Percentiles rank a stretch among this genome's conserved stretches.
Evolutionary conservation across 2,329 filamentous ascomycete species (phyloP).

Genomic region (Epichloe coenophiala): DNA sequence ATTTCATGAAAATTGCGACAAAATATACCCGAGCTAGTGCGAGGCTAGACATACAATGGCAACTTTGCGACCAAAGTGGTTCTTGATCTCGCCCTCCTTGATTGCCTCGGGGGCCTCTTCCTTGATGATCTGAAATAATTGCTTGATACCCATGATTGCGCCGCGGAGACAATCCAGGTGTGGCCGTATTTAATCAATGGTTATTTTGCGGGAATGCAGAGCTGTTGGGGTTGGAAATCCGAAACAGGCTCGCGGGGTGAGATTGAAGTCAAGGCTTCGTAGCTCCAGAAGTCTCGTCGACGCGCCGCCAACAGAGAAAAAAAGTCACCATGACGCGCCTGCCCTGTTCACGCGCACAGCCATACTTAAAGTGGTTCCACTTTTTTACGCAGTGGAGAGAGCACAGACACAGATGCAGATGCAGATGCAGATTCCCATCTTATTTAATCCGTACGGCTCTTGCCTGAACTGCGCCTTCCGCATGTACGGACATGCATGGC

Average conservation of each 20-base stretch:
- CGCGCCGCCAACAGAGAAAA: not conserved
- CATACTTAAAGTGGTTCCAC: constrained; percentile 8
- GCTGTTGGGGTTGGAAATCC: not conserved
- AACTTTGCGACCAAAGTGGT: constrained; percentile 95
- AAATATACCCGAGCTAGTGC: not conserved
- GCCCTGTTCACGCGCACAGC: not conserved
- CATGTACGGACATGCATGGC: too few relatives aligned
- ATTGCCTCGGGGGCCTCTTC: constrained; percentile 91
- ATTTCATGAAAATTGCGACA: not conserved
- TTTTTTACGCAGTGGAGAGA: not conserved
- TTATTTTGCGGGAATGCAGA: not conserved
- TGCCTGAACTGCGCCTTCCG: too few relatives aligned
- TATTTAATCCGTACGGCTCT: too few relatives aligned
- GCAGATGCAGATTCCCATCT: too few relatives aligned
- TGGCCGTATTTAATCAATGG: not conserved
- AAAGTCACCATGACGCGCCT: constrained; percentile 2
- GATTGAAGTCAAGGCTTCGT: not conserved
- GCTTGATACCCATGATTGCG: constrained; percentile 49
- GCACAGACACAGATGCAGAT: too few relatives aligned
- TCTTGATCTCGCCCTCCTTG: constrained; percentile 97
- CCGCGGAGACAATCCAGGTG: not conserved
- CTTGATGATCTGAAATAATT: constrained; percentile 69
- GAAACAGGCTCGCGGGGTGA: not conserved
- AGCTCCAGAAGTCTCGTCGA: not conserved
- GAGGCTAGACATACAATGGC: constrained; percentile 59